phyloP scores from a whole-genome alignment of 352 stramenopile species.

The Chrysophaeum taylorii region DNA sequence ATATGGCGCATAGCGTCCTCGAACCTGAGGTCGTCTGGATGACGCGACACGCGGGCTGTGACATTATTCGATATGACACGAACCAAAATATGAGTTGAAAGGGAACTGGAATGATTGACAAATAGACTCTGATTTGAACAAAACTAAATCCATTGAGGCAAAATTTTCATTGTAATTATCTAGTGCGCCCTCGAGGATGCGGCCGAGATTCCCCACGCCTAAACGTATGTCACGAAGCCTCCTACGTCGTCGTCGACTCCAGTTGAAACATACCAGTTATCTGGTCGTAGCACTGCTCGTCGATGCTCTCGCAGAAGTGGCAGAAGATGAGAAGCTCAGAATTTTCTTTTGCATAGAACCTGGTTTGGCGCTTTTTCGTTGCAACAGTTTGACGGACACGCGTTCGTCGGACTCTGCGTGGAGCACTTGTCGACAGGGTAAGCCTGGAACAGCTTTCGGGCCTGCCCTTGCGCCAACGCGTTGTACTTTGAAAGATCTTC shows the following conservation, averaged over 20 bases:
- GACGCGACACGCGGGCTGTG: no score
- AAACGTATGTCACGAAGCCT: no score
- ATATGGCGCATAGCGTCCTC: conserved; percentile 92
- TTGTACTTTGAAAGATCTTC: conserved; percentile 82
- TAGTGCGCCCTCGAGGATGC: conserved; percentile 72
- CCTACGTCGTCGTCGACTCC: no score
- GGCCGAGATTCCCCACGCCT: conserved; percentile 59
- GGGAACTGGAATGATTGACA: no score
- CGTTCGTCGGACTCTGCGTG: no score
- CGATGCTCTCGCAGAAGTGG: conserved; percentile 81
- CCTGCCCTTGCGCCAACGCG: conserved; percentile 75
- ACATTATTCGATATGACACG: no score
- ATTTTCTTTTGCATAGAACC: conserved; percentile 86
- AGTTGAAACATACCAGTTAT: no score
- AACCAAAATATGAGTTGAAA: no score
- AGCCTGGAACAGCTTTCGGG: conserved; percentile 80
- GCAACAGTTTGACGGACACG: no score
- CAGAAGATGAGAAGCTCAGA: conserved; percentile 88
- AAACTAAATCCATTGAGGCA: conserved; percentile 85
- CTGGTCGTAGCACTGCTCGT: conserved; percentile 80
- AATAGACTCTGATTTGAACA: no score
- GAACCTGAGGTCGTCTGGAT: no score
- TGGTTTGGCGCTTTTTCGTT: no score
- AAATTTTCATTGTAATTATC: conserved; percentile 92
- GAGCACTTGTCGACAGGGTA: conserved; percentile 82